Percentiles rank a stretch among this genome's conserved stretches.
Evolutionary conservation across 768 basidiomycete species (phyloP).

Genomic region (Coprinopsis strossmayeri): DNA sequence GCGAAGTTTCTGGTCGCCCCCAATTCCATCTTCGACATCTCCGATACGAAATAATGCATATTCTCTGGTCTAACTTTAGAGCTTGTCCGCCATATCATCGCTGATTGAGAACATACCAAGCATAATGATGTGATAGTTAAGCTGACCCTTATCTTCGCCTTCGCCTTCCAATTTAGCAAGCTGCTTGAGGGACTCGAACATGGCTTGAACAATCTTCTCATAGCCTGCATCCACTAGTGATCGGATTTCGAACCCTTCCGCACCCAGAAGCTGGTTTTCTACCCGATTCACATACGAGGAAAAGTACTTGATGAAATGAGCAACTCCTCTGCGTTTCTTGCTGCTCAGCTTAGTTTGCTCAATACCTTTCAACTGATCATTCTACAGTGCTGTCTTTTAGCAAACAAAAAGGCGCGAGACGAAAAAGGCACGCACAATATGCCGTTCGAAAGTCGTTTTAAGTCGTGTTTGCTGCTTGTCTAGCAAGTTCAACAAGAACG

Average conservation of each 20-base stretch:
- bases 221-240: constrained; percentile 74
- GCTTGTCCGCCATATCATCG: background rate
- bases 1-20: constrained; percentile 57
- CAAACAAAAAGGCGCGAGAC: background rate
- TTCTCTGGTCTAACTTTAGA: constrained; percentile 62
- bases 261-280: constrained; percentile 77
- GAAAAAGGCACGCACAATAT: constrained; percentile 44
- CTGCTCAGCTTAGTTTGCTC: constrained; percentile 87
- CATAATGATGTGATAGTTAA: constrained; percentile 93
- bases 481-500: constrained; percentile 63
- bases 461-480: constrained; percentile 80
- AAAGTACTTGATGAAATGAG: constrained; percentile 89
- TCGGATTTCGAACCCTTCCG: constrained; percentile 73
- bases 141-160: constrained; percentile 91
- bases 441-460: constrained; percentile 70
- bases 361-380: constrained; percentile 80
- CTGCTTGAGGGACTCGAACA: constrained; percentile 91
- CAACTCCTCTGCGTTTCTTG: constrained; percentile 90
- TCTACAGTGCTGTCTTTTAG: constrained; percentile 34
- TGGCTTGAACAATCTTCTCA: constrained; percentile 80
- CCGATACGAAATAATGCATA: constrained; percentile 90
- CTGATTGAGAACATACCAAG: constrained; percentile 58
- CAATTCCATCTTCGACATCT: constrained; percentile 66
- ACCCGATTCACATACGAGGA: constrained; percentile 80
- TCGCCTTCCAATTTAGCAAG: constrained; percentile 95